Conservation (phyloP, 257 asterid genomes). For the Solanum arcanum region DNA sequence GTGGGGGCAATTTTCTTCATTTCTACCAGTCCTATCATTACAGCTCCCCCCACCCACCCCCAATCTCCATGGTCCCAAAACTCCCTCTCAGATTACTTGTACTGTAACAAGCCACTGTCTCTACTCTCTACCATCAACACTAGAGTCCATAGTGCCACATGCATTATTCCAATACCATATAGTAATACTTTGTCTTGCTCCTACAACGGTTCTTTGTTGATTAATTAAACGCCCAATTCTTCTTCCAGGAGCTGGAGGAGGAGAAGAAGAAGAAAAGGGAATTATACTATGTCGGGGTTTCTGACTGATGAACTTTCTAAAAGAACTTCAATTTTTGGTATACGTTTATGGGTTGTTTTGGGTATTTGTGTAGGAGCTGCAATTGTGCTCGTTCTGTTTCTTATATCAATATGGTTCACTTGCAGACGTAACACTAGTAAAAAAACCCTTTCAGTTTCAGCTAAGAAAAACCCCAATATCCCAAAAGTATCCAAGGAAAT, state of each 20-base stretch:
- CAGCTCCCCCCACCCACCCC: conserved; percentile 20
- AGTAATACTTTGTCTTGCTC: conserved; percentile 2
- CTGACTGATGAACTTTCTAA: conserved; percentile 49
- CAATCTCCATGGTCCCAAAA: background rate
- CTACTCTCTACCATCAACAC: background rate
- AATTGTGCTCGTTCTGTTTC: conserved; percentile 49
- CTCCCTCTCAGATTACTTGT: background rate
- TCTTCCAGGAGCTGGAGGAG: background rate
- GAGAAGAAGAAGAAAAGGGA: background rate
- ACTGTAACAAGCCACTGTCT: background rate
- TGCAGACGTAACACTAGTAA: conserved; percentile 28
- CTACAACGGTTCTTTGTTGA: background rate
- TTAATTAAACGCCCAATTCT: background rate
- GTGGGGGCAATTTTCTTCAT: conserved; percentile 25
- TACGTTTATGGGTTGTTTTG: conserved; percentile 66
- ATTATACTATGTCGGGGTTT: conserved; percentile 35
- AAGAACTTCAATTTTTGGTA: conserved; percentile 65
- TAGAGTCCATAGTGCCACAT: background rate
- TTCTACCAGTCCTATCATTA: conserved; percentile 42
- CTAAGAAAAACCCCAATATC: conserved; percentile 19
- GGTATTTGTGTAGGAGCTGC: conserved; percentile 90
- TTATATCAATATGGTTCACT: conserved; percentile 70
- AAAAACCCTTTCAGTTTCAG: conserved; percentile 12
- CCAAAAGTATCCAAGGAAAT: conserved; percentile 68
- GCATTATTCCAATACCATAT: conserved; percentile 4